Conservation (phyloP, 495 filamentous ascomycete species). For the Daldinia vernicosa region DNA sequence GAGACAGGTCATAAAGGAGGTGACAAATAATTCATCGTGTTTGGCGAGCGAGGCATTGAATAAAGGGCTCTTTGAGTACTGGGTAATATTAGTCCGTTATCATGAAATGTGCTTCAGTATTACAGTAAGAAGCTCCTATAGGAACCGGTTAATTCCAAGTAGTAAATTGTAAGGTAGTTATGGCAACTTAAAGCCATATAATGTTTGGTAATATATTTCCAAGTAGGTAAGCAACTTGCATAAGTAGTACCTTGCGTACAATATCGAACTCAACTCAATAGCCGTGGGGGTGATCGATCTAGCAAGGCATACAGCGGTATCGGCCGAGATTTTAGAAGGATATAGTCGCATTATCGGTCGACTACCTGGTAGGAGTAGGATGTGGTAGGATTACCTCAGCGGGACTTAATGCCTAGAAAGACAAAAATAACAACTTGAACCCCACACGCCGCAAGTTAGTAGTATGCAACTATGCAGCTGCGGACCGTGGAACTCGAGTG, state of each 20-base stretch:
- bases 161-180: background rate
- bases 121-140: background rate
- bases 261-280: background rate
- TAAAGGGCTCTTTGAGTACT: background rate
- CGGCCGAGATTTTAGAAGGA: constrained; percentile 1
- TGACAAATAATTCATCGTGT: background rate
- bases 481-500: background rate
- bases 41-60: background rate
- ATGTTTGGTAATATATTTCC: background rate
- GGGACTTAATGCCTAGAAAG: background rate
- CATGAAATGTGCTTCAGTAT: background rate
- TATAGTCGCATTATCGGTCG: background rate
- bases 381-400: background rate
- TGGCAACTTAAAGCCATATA: background rate
- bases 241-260: background rate
- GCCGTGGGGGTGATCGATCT: background rate
- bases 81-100: background rate
- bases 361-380: background rate
- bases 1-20: background rate
- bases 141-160: background rate
- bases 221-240: background rate
- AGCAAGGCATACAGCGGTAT: background rate
- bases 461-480: background rate
- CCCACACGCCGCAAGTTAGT: constrained; percentile 1
- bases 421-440: constrained; percentile 2